A percentile compares a stretch with the other conserved stretches of the same genome.
phyloP scores from a whole-genome alignment of 176 grass and related monocot species.

The maize (Zea mays) region DNA sequence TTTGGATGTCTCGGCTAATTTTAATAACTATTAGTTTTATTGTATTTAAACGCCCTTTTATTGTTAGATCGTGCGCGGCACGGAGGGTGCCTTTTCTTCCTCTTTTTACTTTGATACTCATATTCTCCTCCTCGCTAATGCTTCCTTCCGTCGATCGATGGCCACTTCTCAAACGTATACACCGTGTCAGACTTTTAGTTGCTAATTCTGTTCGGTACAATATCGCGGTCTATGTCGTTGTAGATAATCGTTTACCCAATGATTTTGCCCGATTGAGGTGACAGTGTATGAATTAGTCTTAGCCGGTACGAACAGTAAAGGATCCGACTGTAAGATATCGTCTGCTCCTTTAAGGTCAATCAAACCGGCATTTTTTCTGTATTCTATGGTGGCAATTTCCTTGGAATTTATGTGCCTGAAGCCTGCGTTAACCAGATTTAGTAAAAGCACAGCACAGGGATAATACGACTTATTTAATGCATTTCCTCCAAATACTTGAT shows the following conservation, averaged over 20 bases:
- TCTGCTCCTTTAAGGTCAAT: conserved; percentile 29
- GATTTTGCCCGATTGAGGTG: conserved; percentile 5
- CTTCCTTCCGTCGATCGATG: not conserved
- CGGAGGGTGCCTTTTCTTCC: not conserved
- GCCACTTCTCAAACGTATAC: not conserved
- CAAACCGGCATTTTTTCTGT: conserved; percentile 13
- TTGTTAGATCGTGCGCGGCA: not conserved
- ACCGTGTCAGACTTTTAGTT: not conserved
- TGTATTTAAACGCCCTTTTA: too few species aligned
- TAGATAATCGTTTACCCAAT: conserved; percentile 14
- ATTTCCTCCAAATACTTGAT: not conserved
- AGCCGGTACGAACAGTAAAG: conserved; percentile 23
- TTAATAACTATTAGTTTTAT: too few species aligned
- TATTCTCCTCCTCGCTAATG: not conserved
- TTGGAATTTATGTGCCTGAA: not conserved
- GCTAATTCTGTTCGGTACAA: conserved; percentile 4
- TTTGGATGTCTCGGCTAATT: too few species aligned
- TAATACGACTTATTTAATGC: not conserved
- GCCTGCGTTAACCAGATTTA: not conserved
- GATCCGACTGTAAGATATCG: conserved; percentile 1
- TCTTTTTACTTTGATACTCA: not conserved
- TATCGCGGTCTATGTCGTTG: not conserved
- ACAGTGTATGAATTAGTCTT: conserved; percentile 17
- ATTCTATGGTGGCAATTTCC: not conserved
- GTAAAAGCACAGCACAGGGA: not conserved